Percentiles rank a stretch among this genome's conserved stretches.
Evolutionary conservation across 257 asterid genomes (phyloP).

Genomic region (Misopates orontium): DNA sequence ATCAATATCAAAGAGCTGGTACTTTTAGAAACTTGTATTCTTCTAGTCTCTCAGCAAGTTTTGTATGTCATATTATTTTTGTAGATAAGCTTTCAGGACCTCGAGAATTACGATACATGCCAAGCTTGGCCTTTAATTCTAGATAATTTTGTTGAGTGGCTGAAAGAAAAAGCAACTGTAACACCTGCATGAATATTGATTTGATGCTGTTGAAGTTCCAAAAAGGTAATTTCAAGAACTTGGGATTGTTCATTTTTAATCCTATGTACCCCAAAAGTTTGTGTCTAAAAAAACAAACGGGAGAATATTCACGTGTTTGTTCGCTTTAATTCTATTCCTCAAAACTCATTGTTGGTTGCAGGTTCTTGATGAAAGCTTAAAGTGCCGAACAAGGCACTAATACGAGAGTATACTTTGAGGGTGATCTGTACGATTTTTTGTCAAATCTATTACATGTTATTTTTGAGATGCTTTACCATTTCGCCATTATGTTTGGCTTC

Average conservation of each 20-base stretch:
- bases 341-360: conserved; percentile 23
- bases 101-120: conserved; percentile 59
- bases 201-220: conserved; percentile 18
- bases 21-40: not conserved
- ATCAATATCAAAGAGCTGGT: not conserved
- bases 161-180: conserved; percentile 35
- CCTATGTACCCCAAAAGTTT: not conserved
- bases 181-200: conserved; percentile 15
- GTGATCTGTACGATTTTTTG: conserved; percentile 21
- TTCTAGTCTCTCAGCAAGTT: not conserved
- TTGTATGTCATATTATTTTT: conserved; percentile 14
- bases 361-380: conserved; percentile 24
- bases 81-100: conserved; percentile 80
- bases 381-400: conserved; percentile 20
- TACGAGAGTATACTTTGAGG: conserved; percentile 23
- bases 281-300: not conserved
- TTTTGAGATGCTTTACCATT: conserved; percentile 15
- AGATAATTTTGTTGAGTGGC: conserved; percentile 80
- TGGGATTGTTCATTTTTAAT: not conserved
- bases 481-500: conserved; percentile 16
- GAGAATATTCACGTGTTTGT: not conserved
- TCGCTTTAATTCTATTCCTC: not conserved
- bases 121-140: conserved; percentile 83
- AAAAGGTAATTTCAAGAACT: conserved; percentile 30
- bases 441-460: conserved; percentile 26